phyloP scores from a whole-genome alignment of 2,329 filamentous ascomycete species.

The Ophiosphaerella korrae region DNA sequence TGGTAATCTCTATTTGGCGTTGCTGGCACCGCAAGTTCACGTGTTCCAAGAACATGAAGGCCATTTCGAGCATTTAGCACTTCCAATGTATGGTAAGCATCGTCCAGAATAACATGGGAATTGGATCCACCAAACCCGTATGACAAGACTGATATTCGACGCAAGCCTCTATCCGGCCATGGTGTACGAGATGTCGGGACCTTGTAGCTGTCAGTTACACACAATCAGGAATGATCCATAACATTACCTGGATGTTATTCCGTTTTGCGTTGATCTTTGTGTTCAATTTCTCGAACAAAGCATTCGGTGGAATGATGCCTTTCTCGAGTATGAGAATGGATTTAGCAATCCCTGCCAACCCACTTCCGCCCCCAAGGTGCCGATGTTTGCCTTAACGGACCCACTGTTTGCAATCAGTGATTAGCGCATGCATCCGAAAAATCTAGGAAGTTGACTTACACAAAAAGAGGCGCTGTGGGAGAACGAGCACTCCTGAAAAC shows the following conservation, averaged over 20 bases:
- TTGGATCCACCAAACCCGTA: constrained; percentile 36
- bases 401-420: neutral
- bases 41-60: constrained; percentile 1
- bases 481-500: constrained; percentile 14
- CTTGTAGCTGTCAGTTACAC: neutral
- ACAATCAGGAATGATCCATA: no score
- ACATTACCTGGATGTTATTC: constrained; percentile 7
- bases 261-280: constrained; percentile 6
- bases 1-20: no score
- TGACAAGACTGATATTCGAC: constrained; percentile 25
- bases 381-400: constrained; percentile 28
- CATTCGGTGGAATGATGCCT: constrained; percentile 34
- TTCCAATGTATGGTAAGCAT: constrained; percentile 1
- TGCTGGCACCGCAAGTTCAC: constrained; percentile 21
- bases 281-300: constrained; percentile 13
- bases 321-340: constrained; percentile 47
- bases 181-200: constrained; percentile 5
- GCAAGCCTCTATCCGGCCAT: constrained; percentile 16
- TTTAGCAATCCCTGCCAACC: constrained; percentile 45
- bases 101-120: constrained; percentile 31
- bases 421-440: neutral
- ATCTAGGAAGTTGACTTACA: constrained; percentile 5
- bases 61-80: neutral
- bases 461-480: constrained; percentile 50
- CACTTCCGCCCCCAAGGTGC: constrained; percentile 46